Evolutionary conservation across 305 asterid genomes (phyloP), one percentile per base, ranked within the genome.

Genomic region (Salvia sclarea): DNA sequence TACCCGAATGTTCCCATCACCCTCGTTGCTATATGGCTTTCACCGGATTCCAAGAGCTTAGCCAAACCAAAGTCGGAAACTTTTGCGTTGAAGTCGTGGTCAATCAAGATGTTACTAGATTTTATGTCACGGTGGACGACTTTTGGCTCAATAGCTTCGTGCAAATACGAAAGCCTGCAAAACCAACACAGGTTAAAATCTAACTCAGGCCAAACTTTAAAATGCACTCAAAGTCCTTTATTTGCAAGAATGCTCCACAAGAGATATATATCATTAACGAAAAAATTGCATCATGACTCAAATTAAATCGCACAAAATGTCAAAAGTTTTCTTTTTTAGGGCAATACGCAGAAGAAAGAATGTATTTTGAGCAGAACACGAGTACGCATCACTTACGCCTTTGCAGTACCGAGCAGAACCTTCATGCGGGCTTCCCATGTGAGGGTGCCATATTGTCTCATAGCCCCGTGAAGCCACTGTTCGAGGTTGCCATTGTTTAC

Each of bases 1-100:
- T 85, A 94, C 99, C 99, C 99, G 75, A 91, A 95, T 69, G 99
- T 95, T 59, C 99, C 99, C 99, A 95, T 95, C 68, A 95, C 99
- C 79, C 99, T 86, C 17, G 99, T 95, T 12, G 97, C 86, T 77
- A 95, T 88, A 78, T 91, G 97, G 82, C 97, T 95, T 78, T 95
- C 97, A 69, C 96, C 97, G 0, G 99, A 82, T 17, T 72, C 99
- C 86, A 95, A 79, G 47, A 95, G 95, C 94, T 95, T 95, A 16
- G 99, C 98, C 88, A 95, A 78, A 64, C 99, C 99, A 79, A 95
- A 95, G 83, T 95, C 98, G 17, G 99, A 95, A 79, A 91, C 93
- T 80, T 95, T 95, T 53, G 97, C 85, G 49, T 95, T 92, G 81
- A 95, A 95, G 22, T 84, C 96, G 0, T 79, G 77, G 48, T 91